phyloP scores from a whole-genome alignment of 2,329 filamentous ascomycete genomes.

The Paraphoma chrysanthemicola region DNA sequence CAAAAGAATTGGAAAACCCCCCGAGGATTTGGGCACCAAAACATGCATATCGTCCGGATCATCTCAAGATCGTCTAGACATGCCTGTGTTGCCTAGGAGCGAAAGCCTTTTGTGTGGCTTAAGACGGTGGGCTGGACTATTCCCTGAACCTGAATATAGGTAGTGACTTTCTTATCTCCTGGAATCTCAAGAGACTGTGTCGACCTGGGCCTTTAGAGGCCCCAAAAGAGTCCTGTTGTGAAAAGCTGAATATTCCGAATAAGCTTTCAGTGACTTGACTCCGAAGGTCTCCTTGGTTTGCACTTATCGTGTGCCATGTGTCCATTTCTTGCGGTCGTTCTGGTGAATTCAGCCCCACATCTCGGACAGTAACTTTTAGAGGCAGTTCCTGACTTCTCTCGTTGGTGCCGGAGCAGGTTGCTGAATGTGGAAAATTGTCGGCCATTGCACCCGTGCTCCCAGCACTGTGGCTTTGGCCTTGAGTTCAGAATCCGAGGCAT shows the following conservation, averaged over 20 bases:
- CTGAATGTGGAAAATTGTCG: slow-evolving; percentile 96
- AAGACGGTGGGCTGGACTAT: too few species aligned
- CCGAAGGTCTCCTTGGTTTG: slow-evolving; percentile 70
- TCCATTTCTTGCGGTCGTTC: slow-evolving; percentile 86
- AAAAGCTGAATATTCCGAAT: neutral
- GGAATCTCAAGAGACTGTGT: too few species aligned
- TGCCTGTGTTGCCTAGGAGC: too few species aligned
- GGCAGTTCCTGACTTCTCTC: slow-evolving; percentile 91
- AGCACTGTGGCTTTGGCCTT: slow-evolving; percentile 92
- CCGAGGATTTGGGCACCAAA: too few species aligned
- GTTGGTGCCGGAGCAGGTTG: slow-evolving; percentile 89
- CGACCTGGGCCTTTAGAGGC: too few species aligned
- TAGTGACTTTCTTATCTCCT: too few species aligned
- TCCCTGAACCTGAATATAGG: too few species aligned
- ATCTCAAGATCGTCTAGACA: too few species aligned
- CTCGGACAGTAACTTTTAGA: slow-evolving; percentile 88
- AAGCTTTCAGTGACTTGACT: slow-evolving; percentile 32
- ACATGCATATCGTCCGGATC: too few species aligned
- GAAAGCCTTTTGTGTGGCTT: too few species aligned
- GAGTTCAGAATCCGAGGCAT: slow-evolving; percentile 70
- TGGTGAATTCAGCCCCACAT: slow-evolving; percentile 91
- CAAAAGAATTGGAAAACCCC: too few species aligned
- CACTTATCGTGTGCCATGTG: slow-evolving; percentile 90
- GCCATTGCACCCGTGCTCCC: slow-evolving; percentile 96
- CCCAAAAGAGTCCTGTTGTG: too few species aligned